phyloP scores from a whole-genome alignment of 225 moss, liverwort and hornwort species.

The Marchantia paleacea region DNA sequence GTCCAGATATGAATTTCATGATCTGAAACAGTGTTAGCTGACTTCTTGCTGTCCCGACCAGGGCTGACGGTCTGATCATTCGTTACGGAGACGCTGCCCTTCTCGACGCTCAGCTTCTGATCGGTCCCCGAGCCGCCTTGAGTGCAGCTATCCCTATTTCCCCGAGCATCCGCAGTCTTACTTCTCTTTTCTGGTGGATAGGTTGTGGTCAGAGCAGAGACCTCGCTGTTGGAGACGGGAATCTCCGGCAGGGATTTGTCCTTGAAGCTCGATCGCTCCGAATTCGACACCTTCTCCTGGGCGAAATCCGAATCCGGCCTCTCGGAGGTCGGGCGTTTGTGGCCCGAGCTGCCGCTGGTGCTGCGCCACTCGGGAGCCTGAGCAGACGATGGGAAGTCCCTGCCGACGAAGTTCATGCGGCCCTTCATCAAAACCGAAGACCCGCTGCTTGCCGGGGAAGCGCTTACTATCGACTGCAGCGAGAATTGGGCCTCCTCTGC shows the following conservation, averaged over 20 bases:
- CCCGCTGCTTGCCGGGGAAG: conserved; percentile 39
- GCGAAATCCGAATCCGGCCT: conserved; percentile 27
- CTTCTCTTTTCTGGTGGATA: conserved; percentile 26
- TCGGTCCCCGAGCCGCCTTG: conserved; percentile 3
- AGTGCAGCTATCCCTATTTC: neutral
- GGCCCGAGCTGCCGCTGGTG: conserved; percentile 16
- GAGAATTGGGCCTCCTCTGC: conserved; percentile 37
- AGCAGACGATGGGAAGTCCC: conserved; percentile 27
- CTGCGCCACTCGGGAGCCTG: conserved; percentile 25
- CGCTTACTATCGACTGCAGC: conserved; percentile 28
- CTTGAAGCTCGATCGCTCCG: conserved; percentile 25
- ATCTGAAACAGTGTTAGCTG: conserved; percentile 35
- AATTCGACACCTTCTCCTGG: conserved; percentile 22
- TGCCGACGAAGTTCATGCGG: conserved; percentile 16
- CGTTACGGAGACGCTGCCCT: conserved; percentile 24
- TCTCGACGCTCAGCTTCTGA: conserved; percentile 25
- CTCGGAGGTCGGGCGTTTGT: conserved; percentile 25
- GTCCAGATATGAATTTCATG: conserved; percentile 57
- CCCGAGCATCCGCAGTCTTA: conserved; percentile 13
- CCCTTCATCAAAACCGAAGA: conserved; percentile 28
- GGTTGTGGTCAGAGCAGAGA: conserved; percentile 27
- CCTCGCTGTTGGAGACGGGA: conserved; percentile 17
- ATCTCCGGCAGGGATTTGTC: conserved; percentile 23
- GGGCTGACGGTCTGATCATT: conserved; percentile 40
- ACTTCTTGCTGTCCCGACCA: conserved; percentile 33